Evolutionary conservation across 1,139 yeast species (phyloP), one percentile per base, ranked within the genome.

Genomic region (Saccharomycopsis crataegensis): DNA sequence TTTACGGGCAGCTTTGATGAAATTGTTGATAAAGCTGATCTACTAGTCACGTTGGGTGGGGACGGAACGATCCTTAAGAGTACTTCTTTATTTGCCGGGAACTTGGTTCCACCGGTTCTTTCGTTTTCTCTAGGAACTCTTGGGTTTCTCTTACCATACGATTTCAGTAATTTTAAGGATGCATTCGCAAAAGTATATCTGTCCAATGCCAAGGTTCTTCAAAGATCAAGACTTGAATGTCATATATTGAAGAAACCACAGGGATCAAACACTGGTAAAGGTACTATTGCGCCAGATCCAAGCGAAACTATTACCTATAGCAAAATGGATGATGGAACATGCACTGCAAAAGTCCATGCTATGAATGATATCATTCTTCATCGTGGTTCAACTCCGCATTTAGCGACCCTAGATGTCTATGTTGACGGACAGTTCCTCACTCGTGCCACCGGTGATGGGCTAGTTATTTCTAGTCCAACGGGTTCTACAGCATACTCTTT

Each of bases 401-500:
- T 91, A 60, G 83, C 94, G 1, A 81, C 88, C 54, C 72, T 91
- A 55, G 96, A 91, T 61, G 83, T 91, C 16, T 81, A 75, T 60
- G 83, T 90, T 33, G 94, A 90, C 66, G 87, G 86, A 38, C 84
- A 86, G 64, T 85, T 83, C 62, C 73, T 91, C 55, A 91, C 99
- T 9, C 80, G 93, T 53, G 90, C 96, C 8, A 86, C 91, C 0
- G 96, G 95, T 0, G 98, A 91, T 67, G 98, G 98, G 22, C 78
- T 91, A 14, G 80, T 84, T 8, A 74, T 89, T 51, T 77, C 94
- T 8, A 86, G 97, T 0, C 98, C 98, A 9, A 91, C 98, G 0
- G 98, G 98, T 0, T 87, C 96, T 8, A 91, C 98, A 0, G 97
- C 97, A 0, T 91, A 91, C 66, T 87, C 96, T 0, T 72, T 91